A percentile compares a stretch with the other conserved stretches of the same genome.
Evolutionary conservation across 495 filamentous ascomycete species (phyloP).

Genomic region (Cryomyces minteri): DNA sequence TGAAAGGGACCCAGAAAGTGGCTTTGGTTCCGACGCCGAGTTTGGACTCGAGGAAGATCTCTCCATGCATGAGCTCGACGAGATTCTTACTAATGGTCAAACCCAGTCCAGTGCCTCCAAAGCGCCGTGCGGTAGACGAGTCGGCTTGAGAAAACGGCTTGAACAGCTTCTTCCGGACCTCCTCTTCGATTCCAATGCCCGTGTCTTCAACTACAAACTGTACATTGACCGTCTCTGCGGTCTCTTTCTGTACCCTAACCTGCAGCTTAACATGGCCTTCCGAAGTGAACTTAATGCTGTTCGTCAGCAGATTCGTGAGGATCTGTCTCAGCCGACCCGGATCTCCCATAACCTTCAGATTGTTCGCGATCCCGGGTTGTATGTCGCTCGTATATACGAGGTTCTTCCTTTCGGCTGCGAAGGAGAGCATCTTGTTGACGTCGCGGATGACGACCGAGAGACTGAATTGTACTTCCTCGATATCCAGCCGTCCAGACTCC

Average conservation of each 20-base stretch:
- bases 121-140: conserved; percentile 51
- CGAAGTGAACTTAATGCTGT: conserved; percentile 77
- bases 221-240: conserved; percentile 21
- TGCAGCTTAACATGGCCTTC: conserved; percentile 41
- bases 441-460: conserved; percentile 54
- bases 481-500: conserved; percentile 55
- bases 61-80: conserved; percentile 66
- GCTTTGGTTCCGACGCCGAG: conserved; percentile 42
- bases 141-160: conserved; percentile 78
- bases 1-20: conserved; percentile 51
- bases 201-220: conserved; percentile 55
- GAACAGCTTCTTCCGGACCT: conserved; percentile 54
- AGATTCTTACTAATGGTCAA: conserved; percentile 68
- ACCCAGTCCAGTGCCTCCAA: conserved; percentile 69
- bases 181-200: conserved; percentile 70
- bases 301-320: conserved; percentile 70
- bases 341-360: conserved; percentile 45
- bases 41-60: conserved; percentile 43
- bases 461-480: conserved; percentile 65
- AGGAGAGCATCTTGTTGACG: conserved; percentile 42
- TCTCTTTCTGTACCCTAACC: conserved; percentile 17
- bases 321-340: conserved; percentile 66
- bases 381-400: conserved; percentile 16
- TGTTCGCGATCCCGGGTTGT: conserved; percentile 8
- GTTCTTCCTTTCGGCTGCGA: conserved; percentile 20